phyloP scores from a whole-genome alignment of 1,284 basidiomycete species.

The Phaffia rhodozyma region DNA sequence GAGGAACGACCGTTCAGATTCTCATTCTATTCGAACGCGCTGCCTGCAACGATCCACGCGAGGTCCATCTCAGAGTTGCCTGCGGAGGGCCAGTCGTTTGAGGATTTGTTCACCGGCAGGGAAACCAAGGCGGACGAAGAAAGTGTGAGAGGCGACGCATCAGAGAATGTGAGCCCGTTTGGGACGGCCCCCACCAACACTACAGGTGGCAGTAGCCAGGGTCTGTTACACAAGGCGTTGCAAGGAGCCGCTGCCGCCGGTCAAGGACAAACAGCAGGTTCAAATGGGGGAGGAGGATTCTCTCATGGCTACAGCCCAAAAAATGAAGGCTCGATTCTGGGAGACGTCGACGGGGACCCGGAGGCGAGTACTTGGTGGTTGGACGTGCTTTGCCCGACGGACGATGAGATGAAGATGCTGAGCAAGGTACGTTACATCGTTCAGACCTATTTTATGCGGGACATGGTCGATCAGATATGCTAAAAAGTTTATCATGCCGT shows the following conservation, averaged over 20 bases:
- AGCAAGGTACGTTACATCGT: conserved; percentile 52
- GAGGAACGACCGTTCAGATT: conserved; percentile 83
- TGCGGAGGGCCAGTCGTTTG: conserved; percentile 83
- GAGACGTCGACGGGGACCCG: conserved; percentile 37
- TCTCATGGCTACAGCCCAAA: conserved; percentile 13
- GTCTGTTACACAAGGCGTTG: neutral
- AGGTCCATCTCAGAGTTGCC: conserved; percentile 86
- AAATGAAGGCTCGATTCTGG: conserved; percentile 15
- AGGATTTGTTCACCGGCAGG: conserved; percentile 69
- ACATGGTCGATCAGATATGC: conserved; percentile 1
- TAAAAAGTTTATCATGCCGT: neutral
- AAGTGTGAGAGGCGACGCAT: neutral
- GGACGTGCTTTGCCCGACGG: conserved; percentile 85
- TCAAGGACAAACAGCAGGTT: conserved; percentile 1
- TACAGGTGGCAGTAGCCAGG: conserved; percentile 3
- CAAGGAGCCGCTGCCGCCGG: conserved; percentile 25
- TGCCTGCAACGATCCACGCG: conserved; percentile 89
- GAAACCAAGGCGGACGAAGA: conserved; percentile 7
- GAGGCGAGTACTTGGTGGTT: conserved; percentile 94
- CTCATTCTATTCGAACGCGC: conserved; percentile 93
- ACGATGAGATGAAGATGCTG: conserved; percentile 95
- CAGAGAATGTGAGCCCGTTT: neutral
- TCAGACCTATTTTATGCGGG: neutral
- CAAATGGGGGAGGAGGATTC: neutral
- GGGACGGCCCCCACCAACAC: conserved; percentile 22